Conservation (phyloP, 2,329 filamentous ascomycete species). For the Zymoseptoria tritici region DNA sequence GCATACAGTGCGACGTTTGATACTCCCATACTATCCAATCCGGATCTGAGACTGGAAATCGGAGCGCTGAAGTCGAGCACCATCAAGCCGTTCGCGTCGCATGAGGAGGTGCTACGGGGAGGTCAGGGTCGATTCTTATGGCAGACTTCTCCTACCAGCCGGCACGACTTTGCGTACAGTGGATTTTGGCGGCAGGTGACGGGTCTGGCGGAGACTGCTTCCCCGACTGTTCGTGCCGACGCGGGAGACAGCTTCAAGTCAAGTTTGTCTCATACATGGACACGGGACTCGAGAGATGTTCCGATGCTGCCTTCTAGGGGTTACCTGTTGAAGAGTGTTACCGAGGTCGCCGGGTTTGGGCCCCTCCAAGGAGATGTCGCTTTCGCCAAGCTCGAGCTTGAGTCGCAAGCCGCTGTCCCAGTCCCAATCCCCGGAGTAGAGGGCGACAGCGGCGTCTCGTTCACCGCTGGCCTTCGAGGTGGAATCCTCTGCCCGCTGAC, state of each 20-base stretch:
- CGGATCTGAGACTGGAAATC: conserved; percentile 68
- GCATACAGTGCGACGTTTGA: conserved; percentile 84
- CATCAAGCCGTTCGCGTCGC: conserved; percentile 85
- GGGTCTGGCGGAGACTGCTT: conserved; percentile 65
- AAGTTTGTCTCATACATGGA: conserved; percentile 73
- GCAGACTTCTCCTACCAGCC: conserved; percentile 51
- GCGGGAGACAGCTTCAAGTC: conserved; percentile 90
- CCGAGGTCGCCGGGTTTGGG: conserved; percentile 31
- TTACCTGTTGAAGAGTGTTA: conserved; percentile 44
- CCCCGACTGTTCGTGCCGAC: conserved; percentile 72
- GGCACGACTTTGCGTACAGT: conserved; percentile 73
- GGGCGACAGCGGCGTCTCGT: conserved; percentile 67
- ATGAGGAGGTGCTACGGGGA: conserved; percentile 81
- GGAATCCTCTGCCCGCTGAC: conserved; percentile 79
- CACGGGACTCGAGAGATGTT: conserved; percentile 73
- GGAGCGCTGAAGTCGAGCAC: conserved; percentile 76
- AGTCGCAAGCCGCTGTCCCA: conserved; percentile 68
- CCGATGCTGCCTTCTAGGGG: conserved; percentile 76
- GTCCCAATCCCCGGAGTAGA: conserved; percentile 62
- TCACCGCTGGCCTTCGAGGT: conserved; percentile 73
- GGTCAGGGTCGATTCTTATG: conserved; percentile 70
- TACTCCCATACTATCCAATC: conserved; percentile 75
- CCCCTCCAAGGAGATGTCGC: conserved; percentile 79
- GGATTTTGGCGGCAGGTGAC: conserved; percentile 86
- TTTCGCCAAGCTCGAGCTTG: conserved; percentile 89